These are phyloP conservation scores for Fusarium piperis DNA, from an alignment of 2,329 filamentous ascomycete species.

Conservation along the genomic window DNA sequence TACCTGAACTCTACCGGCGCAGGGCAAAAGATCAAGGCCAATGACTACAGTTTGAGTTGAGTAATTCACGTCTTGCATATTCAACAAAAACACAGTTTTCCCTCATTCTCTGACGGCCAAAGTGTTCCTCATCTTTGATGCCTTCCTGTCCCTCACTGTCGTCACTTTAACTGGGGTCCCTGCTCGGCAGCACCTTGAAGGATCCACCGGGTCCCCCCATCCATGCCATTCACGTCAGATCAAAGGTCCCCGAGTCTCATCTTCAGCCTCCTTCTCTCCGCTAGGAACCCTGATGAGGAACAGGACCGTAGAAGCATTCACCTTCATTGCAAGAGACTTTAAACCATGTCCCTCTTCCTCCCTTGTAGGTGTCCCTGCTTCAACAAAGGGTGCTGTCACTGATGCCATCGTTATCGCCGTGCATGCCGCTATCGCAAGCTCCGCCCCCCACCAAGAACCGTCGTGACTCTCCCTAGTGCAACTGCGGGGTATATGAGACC, in stretches of 20 bases:
- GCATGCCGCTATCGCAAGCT: slow-evolving; percentile 36
- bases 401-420: slow-evolving; percentile 26
- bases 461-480: slow-evolving; percentile 36
- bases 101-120: slow-evolving; percentile 5
- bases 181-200: slow-evolving; percentile 20
- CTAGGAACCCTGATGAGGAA: neutral
- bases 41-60: neutral
- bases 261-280: neutral
- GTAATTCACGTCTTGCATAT: neutral
- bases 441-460: slow-evolving; percentile 32
- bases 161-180: slow-evolving; percentile 37
- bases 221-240: slow-evolving; percentile 34
- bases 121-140: slow-evolving; percentile 27
- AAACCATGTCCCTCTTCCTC: neutral
- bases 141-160: slow-evolving; percentile 25
- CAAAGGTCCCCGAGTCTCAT: slow-evolving; percentile 2
- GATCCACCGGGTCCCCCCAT: slow-evolving; percentile 16
- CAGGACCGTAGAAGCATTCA: neutral
- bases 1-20: slow-evolving; percentile 6
- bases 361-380: neutral
- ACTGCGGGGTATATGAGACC: slow-evolving; percentile 35
- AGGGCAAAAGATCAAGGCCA: neutral
- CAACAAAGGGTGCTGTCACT: neutral
- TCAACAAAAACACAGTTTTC: neutral
- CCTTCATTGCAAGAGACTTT: neutral